A percentile compares a stretch with the other conserved stretches of the same genome.
These are phyloP conservation scores for Saccharomyces mikatae DNA, from an alignment of 805 yeast species.

Conservation along the genomic window DNA sequence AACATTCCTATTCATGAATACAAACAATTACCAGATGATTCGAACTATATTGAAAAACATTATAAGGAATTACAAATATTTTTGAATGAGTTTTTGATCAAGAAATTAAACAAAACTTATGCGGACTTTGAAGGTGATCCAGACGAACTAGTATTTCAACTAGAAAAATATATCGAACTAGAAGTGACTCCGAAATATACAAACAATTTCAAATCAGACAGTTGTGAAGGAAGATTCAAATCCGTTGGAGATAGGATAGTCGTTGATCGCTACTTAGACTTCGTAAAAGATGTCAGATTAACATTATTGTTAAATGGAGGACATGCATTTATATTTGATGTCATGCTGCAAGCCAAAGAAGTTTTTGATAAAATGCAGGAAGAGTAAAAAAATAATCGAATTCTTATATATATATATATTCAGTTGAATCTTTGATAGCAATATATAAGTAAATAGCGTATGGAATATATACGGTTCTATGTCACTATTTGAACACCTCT, in stretches of 20 bases:
- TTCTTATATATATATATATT: neutral
- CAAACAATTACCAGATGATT: constrained; percentile 46
- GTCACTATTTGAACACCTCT: neutral
- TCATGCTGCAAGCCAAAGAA: constrained; percentile 42
- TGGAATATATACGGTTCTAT: neutral
- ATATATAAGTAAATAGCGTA: neutral
- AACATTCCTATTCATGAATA: constrained; percentile 25
- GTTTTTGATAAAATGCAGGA: constrained; percentile 33
- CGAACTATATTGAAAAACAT: constrained; percentile 43
- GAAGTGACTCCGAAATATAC: constrained; percentile 22
- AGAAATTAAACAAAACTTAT: constrained; percentile 25
- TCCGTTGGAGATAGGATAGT: constrained; percentile 14
- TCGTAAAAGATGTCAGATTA: constrained; percentile 36
- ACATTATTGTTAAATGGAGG: constrained; percentile 49
- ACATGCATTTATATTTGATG: constrained; percentile 49
- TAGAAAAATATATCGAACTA: constrained; percentile 34
- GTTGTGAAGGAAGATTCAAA: constrained; percentile 4
- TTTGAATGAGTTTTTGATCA: constrained; percentile 13
- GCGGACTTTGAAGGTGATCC: constrained; percentile 35
- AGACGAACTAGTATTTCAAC: constrained; percentile 32
- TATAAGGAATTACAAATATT: constrained; percentile 34
- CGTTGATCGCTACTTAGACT: constrained; percentile 29
- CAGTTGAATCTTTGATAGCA: neutral
- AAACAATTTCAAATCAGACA: neutral
- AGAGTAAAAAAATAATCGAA: neutral